A percentile compares a stretch with the other conserved stretches of the same genome.
Evolutionary conservation across 2,329 filamentous ascomycete genomes (phyloP).

Genomic region (Ramularia collo-cygni): DNA sequence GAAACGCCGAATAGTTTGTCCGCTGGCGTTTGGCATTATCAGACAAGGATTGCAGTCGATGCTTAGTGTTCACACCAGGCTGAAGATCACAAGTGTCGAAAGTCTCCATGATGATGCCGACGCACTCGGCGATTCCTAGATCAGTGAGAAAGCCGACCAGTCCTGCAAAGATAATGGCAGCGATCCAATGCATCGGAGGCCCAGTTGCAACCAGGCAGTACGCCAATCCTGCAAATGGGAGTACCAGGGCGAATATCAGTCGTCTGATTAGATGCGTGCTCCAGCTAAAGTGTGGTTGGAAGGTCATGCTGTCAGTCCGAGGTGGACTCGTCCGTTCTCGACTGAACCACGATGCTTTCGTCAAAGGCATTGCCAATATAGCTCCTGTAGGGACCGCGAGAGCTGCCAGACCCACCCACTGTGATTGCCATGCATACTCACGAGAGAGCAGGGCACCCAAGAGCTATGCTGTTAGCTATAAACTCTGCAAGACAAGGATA

Average conservation of each 20-base stretch:
- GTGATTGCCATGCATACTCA: constrained; percentile 58
- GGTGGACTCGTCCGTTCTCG: constrained; percentile 54
- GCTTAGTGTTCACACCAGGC: constrained; percentile 55
- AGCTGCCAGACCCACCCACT: constrained; percentile 60
- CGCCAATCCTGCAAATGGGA: constrained; percentile 60
- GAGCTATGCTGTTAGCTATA: no score
- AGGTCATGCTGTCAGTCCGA: constrained; percentile 60
- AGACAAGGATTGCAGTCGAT: constrained; percentile 41
- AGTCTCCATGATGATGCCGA: constrained; percentile 71
- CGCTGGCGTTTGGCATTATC: constrained; percentile 40
- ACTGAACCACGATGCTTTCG: constrained; percentile 64
- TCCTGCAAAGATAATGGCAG: constrained; percentile 60
- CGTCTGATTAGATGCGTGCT: constrained; percentile 66
- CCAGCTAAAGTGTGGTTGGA: constrained; percentile 59
- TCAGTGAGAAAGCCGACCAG: constrained; percentile 64
- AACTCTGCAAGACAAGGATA: no score
- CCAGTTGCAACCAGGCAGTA: constrained; percentile 63
- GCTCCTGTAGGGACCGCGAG: constrained; percentile 62
- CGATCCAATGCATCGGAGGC: constrained; percentile 51
- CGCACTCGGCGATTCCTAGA: constrained; percentile 68
- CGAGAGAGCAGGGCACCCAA: constrained; percentile 65
- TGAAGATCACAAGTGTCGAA: constrained; percentile 76
- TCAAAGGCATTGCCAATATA: constrained; percentile 62
- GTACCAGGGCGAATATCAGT: constrained; percentile 57
- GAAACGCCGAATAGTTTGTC: constrained; percentile 71